phyloP scores from a whole-genome alignment of 305 asterid genomes.

The Fraxinus sp. region DNA sequence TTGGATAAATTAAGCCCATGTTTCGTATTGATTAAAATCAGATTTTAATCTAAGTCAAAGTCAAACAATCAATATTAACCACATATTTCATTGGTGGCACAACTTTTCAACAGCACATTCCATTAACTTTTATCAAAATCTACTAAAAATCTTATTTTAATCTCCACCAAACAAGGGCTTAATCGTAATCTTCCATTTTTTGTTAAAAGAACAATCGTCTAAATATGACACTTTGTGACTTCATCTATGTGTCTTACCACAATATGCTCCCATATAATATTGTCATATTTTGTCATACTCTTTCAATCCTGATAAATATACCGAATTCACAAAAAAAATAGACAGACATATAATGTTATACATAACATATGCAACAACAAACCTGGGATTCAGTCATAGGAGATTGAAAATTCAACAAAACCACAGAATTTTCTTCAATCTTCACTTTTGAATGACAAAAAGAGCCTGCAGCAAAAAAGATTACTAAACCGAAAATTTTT shows the following conservation, averaged over 20 bases:
- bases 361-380: slow-evolving; percentile 4
- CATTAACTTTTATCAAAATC: too few relatives aligned
- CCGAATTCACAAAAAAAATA: neutral
- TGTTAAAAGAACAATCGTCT: neutral
- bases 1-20: neutral
- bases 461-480: slow-evolving; percentile 19
- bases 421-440: neutral
- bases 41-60: too few relatives aligned
- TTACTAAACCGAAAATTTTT: neutral
- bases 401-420: slow-evolving; percentile 10
- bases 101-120: too few relatives aligned
- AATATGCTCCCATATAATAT: neutral
- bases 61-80: too few relatives aligned
- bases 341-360: neutral
- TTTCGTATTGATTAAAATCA: too few relatives aligned
- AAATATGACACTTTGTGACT: neutral
- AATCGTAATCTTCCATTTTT: neutral
- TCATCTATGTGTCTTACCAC: neutral
- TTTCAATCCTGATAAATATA: neutral
- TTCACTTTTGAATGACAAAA: slow-evolving; percentile 14
- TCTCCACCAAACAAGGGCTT: too few relatives aligned
- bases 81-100: too few relatives aligned
- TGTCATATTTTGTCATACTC: neutral
- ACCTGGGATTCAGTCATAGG: slow-evolving; percentile 33
- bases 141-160: too few relatives aligned